Conservation (phyloP, 2,329 filamentous ascomycete species). For the Fusarium sp. region DNA sequence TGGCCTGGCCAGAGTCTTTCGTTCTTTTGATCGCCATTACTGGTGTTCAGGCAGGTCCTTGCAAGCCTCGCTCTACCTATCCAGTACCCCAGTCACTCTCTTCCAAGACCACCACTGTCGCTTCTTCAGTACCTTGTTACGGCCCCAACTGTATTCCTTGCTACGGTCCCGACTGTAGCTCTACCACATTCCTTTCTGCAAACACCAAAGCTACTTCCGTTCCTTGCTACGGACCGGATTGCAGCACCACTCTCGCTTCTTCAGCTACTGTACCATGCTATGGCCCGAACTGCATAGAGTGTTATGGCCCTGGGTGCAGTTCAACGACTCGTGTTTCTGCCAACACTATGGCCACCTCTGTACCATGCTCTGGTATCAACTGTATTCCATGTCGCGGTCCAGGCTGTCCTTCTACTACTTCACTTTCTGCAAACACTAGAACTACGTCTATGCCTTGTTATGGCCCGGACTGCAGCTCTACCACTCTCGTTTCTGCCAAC, state of each 20-base stretch:
- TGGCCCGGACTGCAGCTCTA: not conserved
- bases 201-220: not conserved
- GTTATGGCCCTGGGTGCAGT: not conserved
- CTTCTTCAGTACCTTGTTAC: not conserved
- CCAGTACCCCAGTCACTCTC: conserved; percentile 15
- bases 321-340: not conserved
- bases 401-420: too few relatives aligned
- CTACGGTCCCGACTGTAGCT: not conserved
- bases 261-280: not conserved
- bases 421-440: not conserved
- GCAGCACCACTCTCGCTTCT: not conserved
- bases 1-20: conserved; percentile 34
- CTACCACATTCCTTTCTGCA: not conserved
- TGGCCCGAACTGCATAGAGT: not conserved
- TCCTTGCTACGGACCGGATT: not conserved
- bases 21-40: conserved; percentile 26
- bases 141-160: not conserved
- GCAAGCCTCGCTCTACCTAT: conserved; percentile 35
- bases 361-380: not conserved
- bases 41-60: conserved; percentile 23
- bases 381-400: too few relatives aligned
- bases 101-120: conserved; percentile 1
- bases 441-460: not conserved
- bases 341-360: not conserved
- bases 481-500: not conserved